Conservation (phyloP, 2,329 filamentous ascomycete species). For the Hypoxylon sp. region DNA sequence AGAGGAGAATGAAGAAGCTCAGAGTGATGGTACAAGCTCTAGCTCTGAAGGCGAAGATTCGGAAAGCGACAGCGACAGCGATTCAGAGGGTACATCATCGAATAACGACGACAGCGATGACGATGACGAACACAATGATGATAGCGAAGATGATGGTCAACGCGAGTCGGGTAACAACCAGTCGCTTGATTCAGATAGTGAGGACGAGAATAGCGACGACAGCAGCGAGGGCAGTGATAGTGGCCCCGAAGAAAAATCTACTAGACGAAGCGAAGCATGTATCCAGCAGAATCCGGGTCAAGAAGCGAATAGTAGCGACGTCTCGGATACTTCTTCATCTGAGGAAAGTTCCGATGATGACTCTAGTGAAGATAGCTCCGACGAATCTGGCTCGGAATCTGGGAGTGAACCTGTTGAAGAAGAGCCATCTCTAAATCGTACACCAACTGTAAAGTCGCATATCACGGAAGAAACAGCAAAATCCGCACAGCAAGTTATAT, state of each 20-base stretch:
- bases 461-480: not conserved
- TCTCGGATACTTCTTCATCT: too few species aligned
- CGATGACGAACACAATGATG: slow-evolving; percentile 31
- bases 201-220: slow-evolving; percentile 25
- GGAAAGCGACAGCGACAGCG: slow-evolving; percentile 17
- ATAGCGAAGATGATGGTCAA: slow-evolving; percentile 32
- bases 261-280: not conserved
- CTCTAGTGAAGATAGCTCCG: slow-evolving; percentile 25
- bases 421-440: not conserved
- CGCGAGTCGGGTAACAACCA: not conserved
- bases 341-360: slow-evolving; percentile 1
- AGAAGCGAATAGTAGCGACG: not conserved
- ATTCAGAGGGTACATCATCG: slow-evolving; percentile 21
- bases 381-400: slow-evolving; percentile 29
- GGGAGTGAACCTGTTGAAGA: slow-evolving; percentile 17
- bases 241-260: slow-evolving; percentile 38
- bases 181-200: slow-evolving; percentile 6
- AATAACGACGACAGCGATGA: slow-evolving; percentile 24
- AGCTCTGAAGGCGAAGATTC: slow-evolving; percentile 38
- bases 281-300: not conserved
- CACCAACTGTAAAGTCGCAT: not conserved
- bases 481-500: slow-evolving; percentile 7
- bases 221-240: slow-evolving; percentile 40
- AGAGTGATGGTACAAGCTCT: slow-evolving; percentile 41
- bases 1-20: slow-evolving; percentile 36